Conservation (phyloP, 108 stramenopile species). For the Skeletonema menzelii region DNA sequence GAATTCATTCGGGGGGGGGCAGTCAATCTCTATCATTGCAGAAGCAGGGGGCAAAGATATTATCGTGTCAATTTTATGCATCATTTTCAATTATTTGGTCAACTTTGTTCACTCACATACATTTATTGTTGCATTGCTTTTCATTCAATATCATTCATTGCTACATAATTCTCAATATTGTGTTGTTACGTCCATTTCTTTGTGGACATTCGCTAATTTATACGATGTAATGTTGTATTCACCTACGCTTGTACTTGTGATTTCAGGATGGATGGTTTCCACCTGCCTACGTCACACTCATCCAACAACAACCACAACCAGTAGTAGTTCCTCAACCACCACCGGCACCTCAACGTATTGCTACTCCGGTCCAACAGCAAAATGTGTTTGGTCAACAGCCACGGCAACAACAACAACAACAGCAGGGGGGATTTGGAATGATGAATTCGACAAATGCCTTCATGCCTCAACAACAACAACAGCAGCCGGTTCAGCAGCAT, state of each 20-base stretch:
- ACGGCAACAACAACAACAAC: slow-evolving; percentile 19
- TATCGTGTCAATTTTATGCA: too few species aligned
- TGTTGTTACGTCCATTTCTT: not conserved
- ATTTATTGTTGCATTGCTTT: not conserved
- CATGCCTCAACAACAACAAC: not conserved
- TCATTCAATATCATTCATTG: not conserved
- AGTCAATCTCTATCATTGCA: too few species aligned
- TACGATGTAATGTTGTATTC: too few species aligned
- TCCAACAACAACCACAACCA: slow-evolving; percentile 3
- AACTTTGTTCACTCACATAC: not conserved
- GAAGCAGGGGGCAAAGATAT: too few species aligned
- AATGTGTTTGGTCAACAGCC: too few species aligned
- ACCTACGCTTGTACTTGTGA: not conserved
- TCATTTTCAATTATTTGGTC: slow-evolving; percentile 3
- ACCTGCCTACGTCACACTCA: slow-evolving; percentile 68
- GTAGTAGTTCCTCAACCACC: slow-evolving; percentile 33
- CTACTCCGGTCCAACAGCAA: slow-evolving; percentile 8
- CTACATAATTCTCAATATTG: slow-evolving; percentile 1
- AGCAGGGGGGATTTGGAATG: slow-evolving; percentile 11
- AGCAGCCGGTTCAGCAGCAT: not conserved
- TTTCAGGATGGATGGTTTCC: slow-evolving; percentile 82
- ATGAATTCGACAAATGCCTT: not conserved
- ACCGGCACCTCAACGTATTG: not conserved
- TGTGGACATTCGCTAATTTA: slow-evolving; percentile 36
- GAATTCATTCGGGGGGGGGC: too few species aligned